These are phyloP conservation scores for Ehretia macrophylla DNA, from an alignment of 257 asterid species.

Conservation along the genomic window DNA sequence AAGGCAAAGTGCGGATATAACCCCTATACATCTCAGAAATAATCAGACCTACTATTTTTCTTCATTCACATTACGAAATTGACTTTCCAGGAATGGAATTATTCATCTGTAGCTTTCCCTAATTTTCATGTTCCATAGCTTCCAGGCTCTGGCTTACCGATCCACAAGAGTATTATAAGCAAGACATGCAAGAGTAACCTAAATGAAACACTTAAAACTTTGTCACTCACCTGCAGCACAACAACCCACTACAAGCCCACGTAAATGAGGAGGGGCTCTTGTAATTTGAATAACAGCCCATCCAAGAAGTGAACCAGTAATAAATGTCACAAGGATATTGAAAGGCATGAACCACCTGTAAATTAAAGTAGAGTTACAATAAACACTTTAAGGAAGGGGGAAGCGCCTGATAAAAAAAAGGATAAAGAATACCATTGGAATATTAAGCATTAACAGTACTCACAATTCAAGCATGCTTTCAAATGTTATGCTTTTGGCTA, in stretches of 20 bases:
- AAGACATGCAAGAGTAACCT: neutral
- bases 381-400: neutral
- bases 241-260: conserved; percentile 75
- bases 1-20: no score
- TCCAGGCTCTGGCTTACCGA: no score
- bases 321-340: conserved; percentile 69
- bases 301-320: conserved; percentile 77
- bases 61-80: no score
- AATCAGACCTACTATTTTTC: no score
- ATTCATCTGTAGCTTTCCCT: no score
- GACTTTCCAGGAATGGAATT: no score
- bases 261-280: conserved; percentile 64
- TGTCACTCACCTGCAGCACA: conserved; percentile 73
- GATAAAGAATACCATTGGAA: neutral
- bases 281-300: conserved; percentile 65
- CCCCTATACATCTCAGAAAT: no score
- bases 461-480: conserved; percentile 71
- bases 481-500: conserved; percentile 72
- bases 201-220: neutral
- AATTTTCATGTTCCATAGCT: no score
- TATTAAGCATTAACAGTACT: conserved; percentile 17
- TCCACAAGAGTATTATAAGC: no score
- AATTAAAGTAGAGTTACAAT: conserved; percentile 11
- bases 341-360: conserved; percentile 97
- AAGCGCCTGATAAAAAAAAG: neutral